Conservation (phyloP, 257 asterid genomes). For the Solanum medicagineum region DNA sequence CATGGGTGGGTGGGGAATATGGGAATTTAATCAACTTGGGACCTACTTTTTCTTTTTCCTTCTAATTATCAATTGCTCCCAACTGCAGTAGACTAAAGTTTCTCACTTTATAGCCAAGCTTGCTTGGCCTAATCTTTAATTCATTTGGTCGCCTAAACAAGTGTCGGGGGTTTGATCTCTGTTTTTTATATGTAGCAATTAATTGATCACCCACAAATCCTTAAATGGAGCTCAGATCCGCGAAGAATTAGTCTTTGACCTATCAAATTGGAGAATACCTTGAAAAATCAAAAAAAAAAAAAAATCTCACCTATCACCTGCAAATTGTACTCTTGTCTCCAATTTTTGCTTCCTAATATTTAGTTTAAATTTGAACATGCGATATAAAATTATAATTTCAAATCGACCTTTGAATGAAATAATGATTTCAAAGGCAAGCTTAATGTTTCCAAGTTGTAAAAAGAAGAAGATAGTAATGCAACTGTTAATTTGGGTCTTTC, state of each 20-base stretch:
- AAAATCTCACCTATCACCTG: neutral
- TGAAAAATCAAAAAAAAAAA: no score
- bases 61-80: no score
- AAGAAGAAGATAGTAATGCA: neutral
- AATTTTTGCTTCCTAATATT: neutral
- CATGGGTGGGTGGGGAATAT: neutral
- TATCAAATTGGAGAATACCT: no score
- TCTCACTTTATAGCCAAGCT: neutral
- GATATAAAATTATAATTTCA: neutral
- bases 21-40: neutral
- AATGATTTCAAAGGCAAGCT: neutral
- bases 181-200: no score
- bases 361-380: no score
- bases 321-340: neutral
- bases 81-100: neutral
- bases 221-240: no score
- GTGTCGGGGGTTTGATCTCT: no score
- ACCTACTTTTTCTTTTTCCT: neutral
- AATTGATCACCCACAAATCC: rapidly evolving
- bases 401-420: neutral
- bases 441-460: neutral
- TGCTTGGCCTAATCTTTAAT: no score
- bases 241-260: no score
- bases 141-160: rapidly evolving
- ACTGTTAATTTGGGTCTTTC: neutral